Evolutionary conservation across 2,329 filamentous ascomycete species (phyloP).

Genomic region (Fusarium globosum): DNA sequence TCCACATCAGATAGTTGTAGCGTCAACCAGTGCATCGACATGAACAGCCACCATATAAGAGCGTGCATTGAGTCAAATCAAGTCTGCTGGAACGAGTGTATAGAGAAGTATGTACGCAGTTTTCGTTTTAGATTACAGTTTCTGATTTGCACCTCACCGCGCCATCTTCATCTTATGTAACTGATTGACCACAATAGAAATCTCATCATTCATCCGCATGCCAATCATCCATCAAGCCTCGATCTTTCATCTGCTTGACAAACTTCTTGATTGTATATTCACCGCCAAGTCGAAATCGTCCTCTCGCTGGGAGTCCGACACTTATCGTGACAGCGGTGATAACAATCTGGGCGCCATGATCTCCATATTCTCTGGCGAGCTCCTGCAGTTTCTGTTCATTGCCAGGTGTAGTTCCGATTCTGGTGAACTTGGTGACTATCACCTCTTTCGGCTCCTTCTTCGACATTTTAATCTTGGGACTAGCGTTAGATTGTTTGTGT

Average conservation of each 20-base stretch:
- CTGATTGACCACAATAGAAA: background rate
- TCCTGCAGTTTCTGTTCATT: background rate
- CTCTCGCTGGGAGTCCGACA: background rate
- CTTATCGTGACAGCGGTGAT: background rate
- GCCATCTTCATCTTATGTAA: background rate
- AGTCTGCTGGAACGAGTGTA: background rate
- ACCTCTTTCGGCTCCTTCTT: background rate
- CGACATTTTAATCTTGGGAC: accelerated
- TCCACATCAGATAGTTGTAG: background rate
- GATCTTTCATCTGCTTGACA: background rate
- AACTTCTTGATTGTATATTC: background rate
- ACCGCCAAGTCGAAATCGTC: background rate
- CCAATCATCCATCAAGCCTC: background rate
- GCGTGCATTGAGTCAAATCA: background rate
- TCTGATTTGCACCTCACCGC: background rate
- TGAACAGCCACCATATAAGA: background rate
- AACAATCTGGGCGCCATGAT: background rate
- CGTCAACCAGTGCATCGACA: background rate
- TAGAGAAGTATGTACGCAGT: background rate
- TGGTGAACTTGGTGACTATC: background rate
- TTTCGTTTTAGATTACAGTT: background rate
- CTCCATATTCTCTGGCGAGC: background rate
- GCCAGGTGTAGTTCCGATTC: background rate
- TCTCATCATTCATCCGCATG: background rate
- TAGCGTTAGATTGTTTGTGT: background rate